Evolutionary conservation across 83 land plant genomes (phyloP), one percentile per base, ranked within the genome.

Genomic region (Thuja plicata): DNA sequence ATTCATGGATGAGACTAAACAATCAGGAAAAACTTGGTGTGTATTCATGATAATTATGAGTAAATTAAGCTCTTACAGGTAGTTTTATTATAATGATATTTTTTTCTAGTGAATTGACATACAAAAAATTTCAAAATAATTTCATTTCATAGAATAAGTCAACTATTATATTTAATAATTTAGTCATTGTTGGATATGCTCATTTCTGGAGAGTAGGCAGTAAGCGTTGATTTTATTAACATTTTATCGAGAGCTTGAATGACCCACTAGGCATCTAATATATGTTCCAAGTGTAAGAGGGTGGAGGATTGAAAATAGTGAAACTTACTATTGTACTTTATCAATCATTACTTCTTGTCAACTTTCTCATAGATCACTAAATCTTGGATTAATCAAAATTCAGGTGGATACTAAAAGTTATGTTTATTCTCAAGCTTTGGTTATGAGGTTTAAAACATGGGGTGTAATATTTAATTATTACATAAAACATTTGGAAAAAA

Each of bases 1-100:
- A 2, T 90, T 96, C 92, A 95, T 96, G 98, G 98, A 96, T 90
- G 93, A 77, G 27, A 96, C 76, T 92, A 91, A 81, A 70, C 86
- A 13, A 96, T 96, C 87, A 92, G 92, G 88, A 87, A 88, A 89
- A 95, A 94, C 94, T 94, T 95, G 41, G 48, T 79, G 88, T 86
- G 94, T 74, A 96, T 95, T 52, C 91, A 93, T 80, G 97, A 95
- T 94, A 95, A 94, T 83, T 93, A 95, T 46, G 93, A 50, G 27
- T 97, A 95, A 89, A 93, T 95, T 88, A 95, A 95, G 95, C 88
- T 91, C 91, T 91, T 96, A 40, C 84, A 80, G 84, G 73, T 66
- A 66, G 73, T 30, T 30, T 27, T 41, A 41, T 24, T 24, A 5
- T 24, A 1, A 60, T 60, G 27, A 5, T 1, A 21, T 21, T 1